Base-by-base conservation (phyloP, 352 stramenopile species). In the Phytophthora colocasiae region DNA sequence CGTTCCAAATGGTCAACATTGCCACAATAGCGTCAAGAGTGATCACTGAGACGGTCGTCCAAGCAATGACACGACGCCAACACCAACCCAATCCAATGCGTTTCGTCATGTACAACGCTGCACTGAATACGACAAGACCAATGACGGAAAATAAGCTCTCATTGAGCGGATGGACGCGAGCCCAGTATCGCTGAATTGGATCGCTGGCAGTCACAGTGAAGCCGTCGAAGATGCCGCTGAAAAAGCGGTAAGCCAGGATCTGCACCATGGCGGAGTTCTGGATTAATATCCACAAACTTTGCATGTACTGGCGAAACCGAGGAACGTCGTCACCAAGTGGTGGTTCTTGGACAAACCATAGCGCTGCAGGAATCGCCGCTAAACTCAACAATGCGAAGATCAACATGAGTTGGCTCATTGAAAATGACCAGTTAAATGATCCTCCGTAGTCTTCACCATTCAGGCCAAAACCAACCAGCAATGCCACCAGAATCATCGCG, bases 231-330 rank as follows among this genome's bases (percentile, higher is more conserved):
- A 87, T 63, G 12, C 66, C 66, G 24, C 65, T 73, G 53, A 83
- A 84, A 43, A 89, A 86, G n/a, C 75, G 73, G 46, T 85, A 89
- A 5, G 68, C 66, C 40, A 89, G 58, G 24, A 86, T 66, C 45
- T 89, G 78, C 39, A 83, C 73, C 47, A 89, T 66, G 0, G 65
- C 78, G 17, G 70, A 71, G 40, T 73, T 83, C 64, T 89, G 78
- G 22, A 87, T 27, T 7, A 80, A 44, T 14, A 63, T 26, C 71
- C 75, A 87, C 17, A 87, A 39, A 17, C 44, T 45, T 4, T 29
- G 12, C 45, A 87, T 62, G 32, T 80, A 83, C 26, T 80, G 64
- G 1, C 22, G 6, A 32, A 76, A 68, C 26, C 61, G 54, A 9
- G 52, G 60, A 12, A 49, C 26, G 6, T 53, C n/a, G 14, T 68